Evolutionary conservation across 2,329 filamentous ascomycete genomes (phyloP), one percentile per base, ranked within the genome.

Genomic region (Rutstroemia sydowiana): DNA sequence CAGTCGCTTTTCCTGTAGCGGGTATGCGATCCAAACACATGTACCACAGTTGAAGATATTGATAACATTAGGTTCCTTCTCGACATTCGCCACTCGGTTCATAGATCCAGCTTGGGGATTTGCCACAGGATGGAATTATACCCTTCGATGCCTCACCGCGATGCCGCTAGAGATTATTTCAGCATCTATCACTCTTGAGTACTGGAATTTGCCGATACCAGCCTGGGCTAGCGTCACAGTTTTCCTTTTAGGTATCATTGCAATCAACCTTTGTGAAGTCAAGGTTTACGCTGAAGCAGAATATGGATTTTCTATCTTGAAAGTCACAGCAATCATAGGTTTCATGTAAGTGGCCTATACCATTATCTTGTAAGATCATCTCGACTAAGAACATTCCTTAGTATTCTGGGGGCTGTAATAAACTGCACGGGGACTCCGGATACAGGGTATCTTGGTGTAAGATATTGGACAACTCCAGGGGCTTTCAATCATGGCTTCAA

Each of bases 61-160:
- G 13, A 37, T 34, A 9, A 23, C 3, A 11, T 7, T 31, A 51
- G 48, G 48, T 52, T 95, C 89, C 4, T 97, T 96, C 66, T 88
- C 88, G 2, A 84, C 89, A 7, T 96, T 91, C 71, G 92, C 90
- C 11, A 95, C 90, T 20, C 82, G 92, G 14, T 96, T 96, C 63
- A 72, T 96, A n/a, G 91, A 97, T 63, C 92, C 91, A 1, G 91
- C 91, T 10, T 95, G 88, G 89, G 91, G 90, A 0, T 95, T 95
- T 64, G 88, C 90, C 42, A 91, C 93, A 84, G 90, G 89, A 11
- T 95, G 88, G 89, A 95, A 95, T 77, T 95, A 95, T 68, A 88
- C 87, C 3, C 67, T 95, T 57, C 87, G 93, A 70, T 95, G 90
- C 89, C 76, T 95, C 1, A 78, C 90, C 41, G 82, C 90, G 0